A percentile compares a stretch with the other conserved stretches of the same genome.
These are phyloP conservation scores for Alliaria petiolata DNA, from an alignment of 345 rosid species.

Conservation along the genomic window DNA sequence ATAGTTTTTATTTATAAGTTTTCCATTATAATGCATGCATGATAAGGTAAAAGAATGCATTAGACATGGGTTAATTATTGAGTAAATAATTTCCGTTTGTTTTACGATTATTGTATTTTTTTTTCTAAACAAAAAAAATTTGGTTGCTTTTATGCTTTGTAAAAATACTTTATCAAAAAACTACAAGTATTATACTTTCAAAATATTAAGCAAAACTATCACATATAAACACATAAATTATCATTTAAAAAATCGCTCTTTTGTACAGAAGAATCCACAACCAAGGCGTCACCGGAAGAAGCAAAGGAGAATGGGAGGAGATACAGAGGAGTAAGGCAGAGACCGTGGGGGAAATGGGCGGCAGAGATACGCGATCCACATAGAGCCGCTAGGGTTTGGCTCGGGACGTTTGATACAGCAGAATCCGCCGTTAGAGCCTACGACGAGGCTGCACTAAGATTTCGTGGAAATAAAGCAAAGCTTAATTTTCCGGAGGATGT, in stretches of 20 bases:
- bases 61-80: no score
- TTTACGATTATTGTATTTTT: no score
- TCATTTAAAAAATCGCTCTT: not conserved
- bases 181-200: no score
- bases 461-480: conserved; percentile 82
- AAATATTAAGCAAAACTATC: not conserved
- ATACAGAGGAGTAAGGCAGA: conserved; percentile 85
- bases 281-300: conserved; percentile 28
- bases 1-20: no score
- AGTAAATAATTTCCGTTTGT: no score
- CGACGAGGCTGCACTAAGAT: conserved; percentile 79
- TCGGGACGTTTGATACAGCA: conserved; percentile 81
- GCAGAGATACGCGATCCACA: conserved; percentile 90
- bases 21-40: not conserved
- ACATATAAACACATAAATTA: not conserved
- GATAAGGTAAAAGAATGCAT: not conserved
- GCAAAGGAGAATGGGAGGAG: conserved; percentile 47
- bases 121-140: no score
- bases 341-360: conserved; percentile 96
- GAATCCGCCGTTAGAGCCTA: conserved; percentile 89
- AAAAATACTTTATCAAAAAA: not conserved
- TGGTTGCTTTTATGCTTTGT: not conserved
- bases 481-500: conserved; percentile 79
- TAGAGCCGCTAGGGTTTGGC: conserved; percentile 83
- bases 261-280: conserved; percentile 33